Conservation (phyloP, 305 asterid genomes). For the Lippia alba region DNA sequence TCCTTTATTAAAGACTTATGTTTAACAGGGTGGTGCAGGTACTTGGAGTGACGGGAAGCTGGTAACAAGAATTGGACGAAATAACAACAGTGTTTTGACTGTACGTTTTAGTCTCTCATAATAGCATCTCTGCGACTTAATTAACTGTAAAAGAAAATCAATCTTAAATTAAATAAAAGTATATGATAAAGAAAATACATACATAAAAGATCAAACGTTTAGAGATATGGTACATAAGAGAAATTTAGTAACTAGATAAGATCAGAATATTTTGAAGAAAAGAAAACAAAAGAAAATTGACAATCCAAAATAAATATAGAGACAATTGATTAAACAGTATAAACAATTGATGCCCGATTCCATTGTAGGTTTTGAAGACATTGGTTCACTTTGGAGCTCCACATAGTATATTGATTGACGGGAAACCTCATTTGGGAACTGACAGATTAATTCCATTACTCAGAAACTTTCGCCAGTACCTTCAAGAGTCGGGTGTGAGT, state of each 20-base stretch:
- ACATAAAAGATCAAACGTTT: no score
- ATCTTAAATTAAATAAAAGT: no score
- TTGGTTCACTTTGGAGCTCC: slow-evolving; percentile 96
- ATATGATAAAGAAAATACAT: no score
- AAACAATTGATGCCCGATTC: slow-evolving; percentile 8
- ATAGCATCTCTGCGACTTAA: slow-evolving; percentile 1
- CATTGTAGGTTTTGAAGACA: slow-evolving; percentile 82
- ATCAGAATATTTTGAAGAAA: no score
- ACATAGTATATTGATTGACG: slow-evolving; percentile 76
- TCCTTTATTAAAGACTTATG: slow-evolving; percentile 75
- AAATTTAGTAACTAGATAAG: no score
- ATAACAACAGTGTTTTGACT: slow-evolving; percentile 70
- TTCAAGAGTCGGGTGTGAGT: slow-evolving; percentile 89
- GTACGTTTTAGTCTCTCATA: slow-evolving; percentile 54
- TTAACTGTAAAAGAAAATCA: no score
- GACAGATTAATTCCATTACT: slow-evolving; percentile 92
- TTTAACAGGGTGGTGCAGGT: slow-evolving; percentile 99
- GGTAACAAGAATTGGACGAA: slow-evolving; percentile 96
- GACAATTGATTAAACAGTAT: no score
- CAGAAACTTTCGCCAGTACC: slow-evolving; percentile 71
- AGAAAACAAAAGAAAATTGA: no score
- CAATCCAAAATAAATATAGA: no score
- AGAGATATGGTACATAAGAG: no score
- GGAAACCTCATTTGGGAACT: slow-evolving; percentile 99
- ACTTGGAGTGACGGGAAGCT: slow-evolving; percentile 99